Conservation (phyloP, 257 asterid genomes). For the Oldenlandia corymbosa region DNA sequence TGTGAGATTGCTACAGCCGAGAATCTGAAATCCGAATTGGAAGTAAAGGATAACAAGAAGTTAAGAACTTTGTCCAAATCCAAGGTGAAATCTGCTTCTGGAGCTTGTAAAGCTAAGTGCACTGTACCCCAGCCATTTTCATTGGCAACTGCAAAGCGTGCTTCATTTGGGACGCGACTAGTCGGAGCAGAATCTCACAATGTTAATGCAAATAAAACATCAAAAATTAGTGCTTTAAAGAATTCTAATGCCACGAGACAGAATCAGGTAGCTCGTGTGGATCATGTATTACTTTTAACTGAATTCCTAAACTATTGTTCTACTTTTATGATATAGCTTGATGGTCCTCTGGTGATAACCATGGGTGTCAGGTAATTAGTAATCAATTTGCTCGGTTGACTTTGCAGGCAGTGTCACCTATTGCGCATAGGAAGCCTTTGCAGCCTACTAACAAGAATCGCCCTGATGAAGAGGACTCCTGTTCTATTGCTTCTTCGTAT, state of each 20-base stretch:
- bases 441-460: constrained; percentile 66
- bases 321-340: background rate
- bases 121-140: constrained; percentile 88
- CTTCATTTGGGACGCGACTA: constrained; percentile 46
- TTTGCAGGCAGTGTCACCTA: constrained; percentile 45
- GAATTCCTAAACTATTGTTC: background rate
- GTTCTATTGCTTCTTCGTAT: constrained; percentile 62
- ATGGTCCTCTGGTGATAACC: background rate
- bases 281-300: background rate
- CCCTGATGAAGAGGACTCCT: constrained; percentile 62
- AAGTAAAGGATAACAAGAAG: constrained; percentile 28
- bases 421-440: constrained; percentile 50
- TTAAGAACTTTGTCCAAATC: constrained; percentile 33
- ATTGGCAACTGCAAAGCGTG: constrained; percentile 83
- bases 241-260: constrained; percentile 29
- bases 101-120: constrained; percentile 56
- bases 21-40: constrained; percentile 29
- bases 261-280: constrained; percentile 33
- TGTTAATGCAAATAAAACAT: constrained; percentile 23
- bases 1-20: constrained; percentile 20
- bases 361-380: constrained; percentile 11
- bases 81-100: constrained; percentile 31
- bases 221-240: constrained; percentile 23
- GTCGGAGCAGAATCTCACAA: constrained; percentile 40
- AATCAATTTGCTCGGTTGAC: constrained; percentile 9